Percentiles rank a stretch among this genome's conserved stretches.
phyloP scores from a whole-genome alignment of 2,329 filamentous ascomycete genomes.

The Sporothrix brasiliensis region DNA sequence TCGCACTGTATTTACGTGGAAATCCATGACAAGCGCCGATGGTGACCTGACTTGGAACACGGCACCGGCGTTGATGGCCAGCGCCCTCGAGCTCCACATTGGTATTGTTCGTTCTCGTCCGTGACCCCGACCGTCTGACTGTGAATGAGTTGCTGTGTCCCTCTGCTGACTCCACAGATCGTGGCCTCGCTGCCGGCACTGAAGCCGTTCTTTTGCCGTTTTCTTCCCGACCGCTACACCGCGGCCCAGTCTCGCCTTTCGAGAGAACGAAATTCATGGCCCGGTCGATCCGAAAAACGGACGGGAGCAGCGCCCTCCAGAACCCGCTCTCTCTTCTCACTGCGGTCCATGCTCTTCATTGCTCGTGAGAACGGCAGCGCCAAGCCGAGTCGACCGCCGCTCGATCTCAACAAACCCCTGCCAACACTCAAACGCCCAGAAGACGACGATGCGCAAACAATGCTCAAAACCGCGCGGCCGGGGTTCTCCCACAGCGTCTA shows the following conservation, averaged over 20 bases:
- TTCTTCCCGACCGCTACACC: neutral
- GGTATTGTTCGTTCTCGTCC: neutral
- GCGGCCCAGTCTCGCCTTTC: neutral
- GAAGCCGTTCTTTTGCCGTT: constrained; percentile 12
- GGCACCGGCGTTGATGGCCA: neutral
- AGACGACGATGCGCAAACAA: neutral
- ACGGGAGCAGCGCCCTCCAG: neutral
- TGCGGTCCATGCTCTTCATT: neutral
- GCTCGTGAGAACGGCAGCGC: no score
- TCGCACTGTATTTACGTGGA: constrained; percentile 6
- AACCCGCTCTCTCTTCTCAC: neutral
- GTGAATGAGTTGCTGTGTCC: no score
- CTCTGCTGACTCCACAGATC: neutral
- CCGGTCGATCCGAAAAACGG: neutral
- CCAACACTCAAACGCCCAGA: neutral
- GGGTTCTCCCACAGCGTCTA: neutral
- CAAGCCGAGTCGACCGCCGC: neutral
- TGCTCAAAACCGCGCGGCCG: neutral
- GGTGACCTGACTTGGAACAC: constrained; percentile 12
- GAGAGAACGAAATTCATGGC: neutral
- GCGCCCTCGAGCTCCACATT: neutral
- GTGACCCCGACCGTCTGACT: no score
- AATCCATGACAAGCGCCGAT: constrained; percentile 1
- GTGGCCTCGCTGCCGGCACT: constrained; percentile 4
- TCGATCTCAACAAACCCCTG: constrained; percentile 2